A percentile compares a stretch with the other conserved stretches of the same genome.
These are phyloP conservation scores for Rhizoclosmatium sp. DNA, from an alignment of 192 early-diverging fungal species.

Conservation along the genomic window DNA sequence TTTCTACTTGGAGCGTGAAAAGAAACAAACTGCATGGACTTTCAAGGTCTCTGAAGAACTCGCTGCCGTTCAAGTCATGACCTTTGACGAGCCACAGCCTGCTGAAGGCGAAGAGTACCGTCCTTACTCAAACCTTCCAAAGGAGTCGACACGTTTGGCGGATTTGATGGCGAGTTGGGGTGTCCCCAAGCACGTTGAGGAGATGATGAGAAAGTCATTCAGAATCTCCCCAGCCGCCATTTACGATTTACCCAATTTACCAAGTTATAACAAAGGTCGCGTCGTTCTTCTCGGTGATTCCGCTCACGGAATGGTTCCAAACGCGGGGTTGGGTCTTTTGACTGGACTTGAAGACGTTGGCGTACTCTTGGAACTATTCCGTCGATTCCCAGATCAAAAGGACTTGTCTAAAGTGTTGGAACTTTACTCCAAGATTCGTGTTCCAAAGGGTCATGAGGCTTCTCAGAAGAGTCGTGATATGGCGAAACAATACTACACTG, in stretches of 20 bases:
- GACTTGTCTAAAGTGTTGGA: background rate
- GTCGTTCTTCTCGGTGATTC: conserved; percentile 32
- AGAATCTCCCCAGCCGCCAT: conserved; percentile 10
- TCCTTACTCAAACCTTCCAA: conserved; percentile 18
- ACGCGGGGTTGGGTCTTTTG: background rate
- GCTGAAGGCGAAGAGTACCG: conserved; percentile 11
- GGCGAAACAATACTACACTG: too few relatives aligned
- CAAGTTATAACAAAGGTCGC: conserved; percentile 4
- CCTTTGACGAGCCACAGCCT: conserved; percentile 11
- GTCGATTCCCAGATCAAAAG: background rate
- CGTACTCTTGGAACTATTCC: background rate
- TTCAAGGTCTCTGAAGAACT: conserved; percentile 12
- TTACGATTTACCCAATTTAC: conserved; percentile 8
- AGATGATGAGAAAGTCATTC: conserved; percentile 21
- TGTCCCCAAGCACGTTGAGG: conserved; percentile 14
- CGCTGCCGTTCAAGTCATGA: background rate
- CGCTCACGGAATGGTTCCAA: conserved; percentile 15
- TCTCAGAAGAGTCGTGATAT: too few relatives aligned
- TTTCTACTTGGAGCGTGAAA: background rate
- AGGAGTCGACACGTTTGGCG: conserved; percentile 6
- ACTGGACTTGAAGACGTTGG: conserved; percentile 11
- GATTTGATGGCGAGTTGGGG: conserved; percentile 21
- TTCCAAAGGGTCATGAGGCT: background rate
- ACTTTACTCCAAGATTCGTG: conserved; percentile 1
- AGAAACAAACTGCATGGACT: background rate